Conservation (phyloP, 139 green algal genomes). For the Volvox reticuliferus region DNA sequence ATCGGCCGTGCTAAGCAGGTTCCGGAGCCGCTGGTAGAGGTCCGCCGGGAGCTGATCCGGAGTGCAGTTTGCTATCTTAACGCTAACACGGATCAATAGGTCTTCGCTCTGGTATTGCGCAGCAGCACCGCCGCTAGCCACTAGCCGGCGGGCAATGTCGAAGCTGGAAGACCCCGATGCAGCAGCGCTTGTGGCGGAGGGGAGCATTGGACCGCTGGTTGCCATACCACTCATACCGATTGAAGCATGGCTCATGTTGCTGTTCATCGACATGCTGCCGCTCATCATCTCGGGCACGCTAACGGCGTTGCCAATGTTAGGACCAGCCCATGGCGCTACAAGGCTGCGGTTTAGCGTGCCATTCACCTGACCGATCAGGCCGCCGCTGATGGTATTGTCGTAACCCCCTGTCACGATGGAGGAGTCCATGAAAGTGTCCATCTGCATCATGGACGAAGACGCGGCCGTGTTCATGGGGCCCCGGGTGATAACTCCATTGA, state of each 20-base stretch:
- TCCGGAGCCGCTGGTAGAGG: slow-evolving; percentile 42
- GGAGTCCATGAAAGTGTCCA: not conserved
- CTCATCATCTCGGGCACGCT: not conserved
- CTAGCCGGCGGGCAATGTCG: slow-evolving; percentile 43
- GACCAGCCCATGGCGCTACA: not conserved
- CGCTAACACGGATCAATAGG: slow-evolving; percentile 48
- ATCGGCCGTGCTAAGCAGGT: slow-evolving; percentile 23
- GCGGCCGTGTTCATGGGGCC: not conserved
- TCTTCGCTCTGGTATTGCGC: slow-evolving; percentile 43
- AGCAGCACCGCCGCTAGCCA: slow-evolving; percentile 15
- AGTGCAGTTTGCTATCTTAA: slow-evolving; percentile 46
- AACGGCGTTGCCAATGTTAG: not conserved
- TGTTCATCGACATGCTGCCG: not conserved
- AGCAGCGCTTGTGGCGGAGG: not conserved
- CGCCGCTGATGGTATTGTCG: not conserved
- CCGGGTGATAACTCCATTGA: not conserved
- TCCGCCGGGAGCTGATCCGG: slow-evolving; percentile 43
- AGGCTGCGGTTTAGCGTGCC: not conserved
- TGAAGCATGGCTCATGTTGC: not conserved
- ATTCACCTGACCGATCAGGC: not conserved
- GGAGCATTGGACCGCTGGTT: not conserved
- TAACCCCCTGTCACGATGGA: not conserved
- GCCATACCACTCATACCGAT: not conserved
- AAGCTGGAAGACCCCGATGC: slow-evolving; percentile 3
- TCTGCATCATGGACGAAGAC: slow-evolving; percentile 1